These are phyloP conservation scores for Akanthomyces dipterigenus DNA, from an alignment of 2,329 filamentous ascomycete species.

Conservation along the genomic window DNA sequence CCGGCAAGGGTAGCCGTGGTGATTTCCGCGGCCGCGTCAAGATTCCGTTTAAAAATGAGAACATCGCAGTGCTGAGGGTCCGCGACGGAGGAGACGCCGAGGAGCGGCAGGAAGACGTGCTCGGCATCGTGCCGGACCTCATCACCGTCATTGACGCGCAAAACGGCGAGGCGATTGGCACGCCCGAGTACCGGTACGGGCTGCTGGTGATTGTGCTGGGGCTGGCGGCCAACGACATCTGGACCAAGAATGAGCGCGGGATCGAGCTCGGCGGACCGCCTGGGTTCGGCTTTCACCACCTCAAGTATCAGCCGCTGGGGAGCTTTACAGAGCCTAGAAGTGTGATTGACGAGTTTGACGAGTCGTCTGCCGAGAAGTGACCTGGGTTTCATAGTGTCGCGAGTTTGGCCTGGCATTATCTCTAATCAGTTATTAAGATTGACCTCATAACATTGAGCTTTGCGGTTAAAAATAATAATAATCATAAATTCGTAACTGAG, in stretches of 20 bases:
- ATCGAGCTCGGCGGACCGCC: constrained; percentile 44
- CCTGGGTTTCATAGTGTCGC: background rate
- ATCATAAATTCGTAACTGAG: background rate
- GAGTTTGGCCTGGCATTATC: no score
- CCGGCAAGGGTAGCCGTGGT: constrained; percentile 2
- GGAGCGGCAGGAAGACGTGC: constrained; percentile 35
- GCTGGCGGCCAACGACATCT: constrained; percentile 37
- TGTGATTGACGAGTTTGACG: constrained; percentile 44
- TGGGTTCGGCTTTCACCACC: constrained; percentile 40
- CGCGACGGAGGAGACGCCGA: constrained; percentile 23
- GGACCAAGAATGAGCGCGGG: constrained; percentile 38
- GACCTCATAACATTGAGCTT: background rate
- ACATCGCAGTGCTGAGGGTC: constrained; percentile 50
- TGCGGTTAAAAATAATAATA: background rate
- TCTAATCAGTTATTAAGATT: no score
- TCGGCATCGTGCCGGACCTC: constrained; percentile 51
- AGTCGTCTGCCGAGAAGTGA: background rate
- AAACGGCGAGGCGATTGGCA: constrained; percentile 49
- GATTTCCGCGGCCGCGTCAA: constrained; percentile 44
- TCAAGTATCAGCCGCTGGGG: constrained; percentile 42
- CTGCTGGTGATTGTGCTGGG: constrained; percentile 43
- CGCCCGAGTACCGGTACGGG: constrained; percentile 50
- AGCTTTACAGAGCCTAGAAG: constrained; percentile 42
- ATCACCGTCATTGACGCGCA: constrained; percentile 50
- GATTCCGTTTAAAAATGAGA: constrained; percentile 70